These are phyloP conservation scores for Buxus sempervirens DNA, from an alignment of 164 flowering plant species.

Conservation along the genomic window DNA sequence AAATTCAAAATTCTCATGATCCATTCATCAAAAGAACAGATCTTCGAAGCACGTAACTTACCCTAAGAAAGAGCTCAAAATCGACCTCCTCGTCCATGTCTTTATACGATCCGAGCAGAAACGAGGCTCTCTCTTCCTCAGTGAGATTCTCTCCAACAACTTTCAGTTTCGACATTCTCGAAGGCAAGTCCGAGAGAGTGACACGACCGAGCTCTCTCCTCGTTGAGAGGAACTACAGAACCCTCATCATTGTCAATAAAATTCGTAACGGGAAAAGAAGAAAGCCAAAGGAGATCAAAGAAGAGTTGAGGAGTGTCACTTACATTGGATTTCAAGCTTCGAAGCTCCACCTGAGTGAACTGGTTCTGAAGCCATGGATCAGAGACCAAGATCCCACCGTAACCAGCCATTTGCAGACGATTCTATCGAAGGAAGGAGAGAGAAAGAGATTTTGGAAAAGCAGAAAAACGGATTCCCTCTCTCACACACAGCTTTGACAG, in stretches of 20 bases:
- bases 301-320: constrained; percentile 9
- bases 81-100: constrained; percentile 64
- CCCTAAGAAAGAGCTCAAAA: constrained; percentile 84
- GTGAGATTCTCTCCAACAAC: constrained; percentile 75
- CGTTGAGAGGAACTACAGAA: constrained; percentile 58
- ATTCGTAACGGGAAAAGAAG: constrained; percentile 1
- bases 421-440: neutral
- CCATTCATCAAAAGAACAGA: neutral
- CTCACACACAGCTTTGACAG: too few species aligned
- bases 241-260: neutral
- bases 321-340: constrained; percentile 72
- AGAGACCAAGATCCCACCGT: constrained; percentile 70
- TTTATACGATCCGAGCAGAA: constrained; percentile 44
- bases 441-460: constrained; percentile 1
- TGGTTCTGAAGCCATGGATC: constrained; percentile 95
- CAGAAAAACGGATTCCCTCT: neutral
- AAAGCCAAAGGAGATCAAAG: neutral
- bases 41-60: constrained; percentile 9
- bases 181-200: constrained; percentile 50
- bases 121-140: constrained; percentile 56
- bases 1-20: neutral
- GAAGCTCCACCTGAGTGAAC: constrained; percentile 92
- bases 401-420: constrained; percentile 49
- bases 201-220: constrained; percentile 67
- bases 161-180: constrained; percentile 72